Evolutionary conservation across 192 early-diverging fungal genomes (phyloP).

Genomic region (Physocladia obscura): DNA sequence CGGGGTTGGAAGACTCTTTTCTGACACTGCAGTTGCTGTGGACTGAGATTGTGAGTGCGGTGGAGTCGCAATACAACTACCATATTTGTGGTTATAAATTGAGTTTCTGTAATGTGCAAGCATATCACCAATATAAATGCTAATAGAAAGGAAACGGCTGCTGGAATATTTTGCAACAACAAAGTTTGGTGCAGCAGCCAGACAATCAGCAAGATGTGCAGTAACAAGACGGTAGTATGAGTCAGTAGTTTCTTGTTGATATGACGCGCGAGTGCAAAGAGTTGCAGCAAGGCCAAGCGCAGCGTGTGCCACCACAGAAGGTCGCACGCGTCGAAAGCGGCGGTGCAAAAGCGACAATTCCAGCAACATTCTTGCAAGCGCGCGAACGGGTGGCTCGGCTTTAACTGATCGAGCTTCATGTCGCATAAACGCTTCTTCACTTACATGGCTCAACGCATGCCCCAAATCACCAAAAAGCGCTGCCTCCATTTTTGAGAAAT

Average conservation of each 20-base stretch:
- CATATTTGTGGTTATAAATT: neutral
- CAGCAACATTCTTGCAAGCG: slow-evolving; percentile 53
- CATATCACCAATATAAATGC: slow-evolving; percentile 1
- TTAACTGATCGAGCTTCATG: neutral
- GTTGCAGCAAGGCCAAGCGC: slow-evolving; percentile 29
- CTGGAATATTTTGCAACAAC: slow-evolving; percentile 18
- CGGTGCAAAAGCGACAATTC: slow-evolving; percentile 47
- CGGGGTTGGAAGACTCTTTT: slow-evolving; percentile 14
- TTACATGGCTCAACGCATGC: slow-evolving; percentile 47
- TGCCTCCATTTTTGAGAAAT: slow-evolving; percentile 53
- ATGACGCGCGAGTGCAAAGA: neutral
- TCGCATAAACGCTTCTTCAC: slow-evolving; percentile 51
- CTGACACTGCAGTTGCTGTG: neutral
- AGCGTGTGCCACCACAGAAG: slow-evolving; percentile 45
- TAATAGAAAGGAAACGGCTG: slow-evolving; percentile 13
- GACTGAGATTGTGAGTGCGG: neutral
- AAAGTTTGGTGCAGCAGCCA: slow-evolving; percentile 7
- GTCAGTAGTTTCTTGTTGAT: neutral
- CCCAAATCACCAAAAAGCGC: slow-evolving; percentile 46
- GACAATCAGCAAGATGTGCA: slow-evolving; percentile 9
- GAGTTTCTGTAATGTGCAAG: slow-evolving; percentile 5
- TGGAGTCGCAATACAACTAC: neutral
- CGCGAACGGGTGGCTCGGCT: slow-evolving; percentile 25
- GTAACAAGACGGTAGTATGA: neutral
- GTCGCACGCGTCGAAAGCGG: slow-evolving; percentile 41